Evolutionary conservation across 768 basidiomycete species (phyloP), one percentile per base, ranked within the genome.

Genomic region (Phylloporus sp.): DNA sequence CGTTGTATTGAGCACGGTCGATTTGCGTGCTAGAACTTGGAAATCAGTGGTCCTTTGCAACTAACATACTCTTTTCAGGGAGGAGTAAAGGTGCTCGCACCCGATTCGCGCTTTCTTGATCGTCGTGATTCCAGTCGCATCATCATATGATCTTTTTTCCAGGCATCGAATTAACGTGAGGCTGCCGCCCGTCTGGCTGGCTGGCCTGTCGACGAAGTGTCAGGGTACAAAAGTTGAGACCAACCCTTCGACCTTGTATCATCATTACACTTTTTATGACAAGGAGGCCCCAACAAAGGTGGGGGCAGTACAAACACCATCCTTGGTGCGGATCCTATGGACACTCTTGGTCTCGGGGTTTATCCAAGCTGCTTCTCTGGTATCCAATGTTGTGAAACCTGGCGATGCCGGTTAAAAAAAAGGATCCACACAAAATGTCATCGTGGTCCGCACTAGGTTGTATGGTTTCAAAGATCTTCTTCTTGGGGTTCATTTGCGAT

Each of bases 401-500:
- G 54, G 20, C 36, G 17, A 42, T 17, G 42, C 9, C n/a, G 11
- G 13, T 48, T 22, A 44, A 28, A 45, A n/a, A n/a, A 48, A n/a
- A 38, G n/a, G 14, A 23, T 39, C 22, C 5, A 8, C 38, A 42
- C 34, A 39, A 54, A 37, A 44, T 45, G 43, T 27, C 24, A 27
- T 0, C 14, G 24, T 14, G 6, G 9, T 37, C 38, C 68, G 20
- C 56, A 84, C 90, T 86, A 41, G 93, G 92, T 63, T 96, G 96
- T 39, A 99, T 81, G 0, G 93, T 86, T 71, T 99, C 96, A 59
- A 97, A 99, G 26, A 98, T 89, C 72, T 98, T 99, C 75, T 96
- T 98, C 72, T 98, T 99, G 11, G 96, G 96, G 68, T 97, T 97
- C 47, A 99, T 74, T 59, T 94, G 91, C 7, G 85, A 60, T 20